A percentile compares a stretch with the other conserved stretches of the same genome.
These are phyloP conservation scores for Cordyceps cateniannulata DNA, from an alignment of 2,329 filamentous ascomycete species.

Conservation along the genomic window DNA sequence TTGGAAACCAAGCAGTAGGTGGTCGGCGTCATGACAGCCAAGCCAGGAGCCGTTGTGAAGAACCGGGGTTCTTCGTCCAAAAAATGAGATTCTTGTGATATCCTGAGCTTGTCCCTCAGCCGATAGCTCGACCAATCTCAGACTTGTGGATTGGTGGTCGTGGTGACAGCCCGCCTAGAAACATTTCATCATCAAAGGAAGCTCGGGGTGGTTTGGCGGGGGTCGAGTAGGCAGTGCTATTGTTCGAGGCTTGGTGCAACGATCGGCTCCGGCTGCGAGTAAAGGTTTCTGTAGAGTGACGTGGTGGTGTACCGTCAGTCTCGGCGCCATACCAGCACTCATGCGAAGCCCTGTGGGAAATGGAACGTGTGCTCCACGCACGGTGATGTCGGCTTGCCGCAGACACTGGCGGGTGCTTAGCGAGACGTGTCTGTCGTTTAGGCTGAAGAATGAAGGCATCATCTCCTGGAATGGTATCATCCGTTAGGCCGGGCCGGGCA, in stretches of 20 bases:
- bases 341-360: constrained; percentile 28
- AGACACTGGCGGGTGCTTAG: constrained; percentile 38
- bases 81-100: not conserved
- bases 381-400: constrained; percentile 28
- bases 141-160: constrained; percentile 39
- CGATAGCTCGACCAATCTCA: constrained; percentile 48
- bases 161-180: constrained; percentile 41
- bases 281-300: constrained; percentile 28
- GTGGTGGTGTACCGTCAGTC: constrained; percentile 25
- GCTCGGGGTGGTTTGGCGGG: constrained; percentile 37
- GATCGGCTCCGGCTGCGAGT: constrained; percentile 13
- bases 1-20: not conserved
- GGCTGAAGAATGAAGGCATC: constrained; percentile 49
- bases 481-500: constrained; percentile 54
- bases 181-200: constrained; percentile 40
- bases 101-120: constrained; percentile 30
- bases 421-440: constrained; percentile 46
- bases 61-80: constrained; percentile 3
- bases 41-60: not conserved
- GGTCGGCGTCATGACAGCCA: not conserved
- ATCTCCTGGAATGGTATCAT: constrained; percentile 54
- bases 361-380: constrained; percentile 40
- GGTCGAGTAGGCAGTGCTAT: constrained; percentile 30
- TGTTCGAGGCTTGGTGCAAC: constrained; percentile 14
- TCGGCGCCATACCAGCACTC: constrained; percentile 34